These are phyloP conservation scores for Zygosaccharomyces bisporus DNA, from an alignment of 805 yeast species.

Conservation along the genomic window DNA sequence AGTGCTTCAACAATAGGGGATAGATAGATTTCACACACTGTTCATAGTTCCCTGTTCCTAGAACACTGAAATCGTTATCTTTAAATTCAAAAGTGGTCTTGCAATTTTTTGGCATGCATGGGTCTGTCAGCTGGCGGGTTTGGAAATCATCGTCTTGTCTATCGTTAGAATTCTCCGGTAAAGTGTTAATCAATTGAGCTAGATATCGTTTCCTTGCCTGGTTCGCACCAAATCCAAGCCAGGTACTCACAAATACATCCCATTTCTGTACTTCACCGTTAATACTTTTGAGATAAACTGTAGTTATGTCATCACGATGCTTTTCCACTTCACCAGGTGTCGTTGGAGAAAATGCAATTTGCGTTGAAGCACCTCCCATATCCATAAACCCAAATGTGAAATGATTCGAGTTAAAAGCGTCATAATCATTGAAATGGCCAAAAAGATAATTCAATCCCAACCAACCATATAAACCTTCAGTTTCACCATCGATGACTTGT, in stretches of 20 bases:
- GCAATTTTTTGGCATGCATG: conserved; percentile 74
- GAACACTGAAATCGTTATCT: conserved; percentile 45
- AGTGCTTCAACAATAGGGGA: conserved; percentile 71
- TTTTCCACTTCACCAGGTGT: conserved; percentile 51
- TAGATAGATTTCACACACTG: conserved; percentile 67
- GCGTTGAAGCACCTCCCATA: conserved; percentile 99
- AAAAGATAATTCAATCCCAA: conserved; percentile 80
- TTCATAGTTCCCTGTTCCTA: conserved; percentile 77
- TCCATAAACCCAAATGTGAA: conserved; percentile 92
- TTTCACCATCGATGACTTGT: conserved; percentile 86
- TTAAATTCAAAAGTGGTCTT: conserved; percentile 45
- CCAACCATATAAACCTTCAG: conserved; percentile 97
- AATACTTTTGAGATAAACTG: conserved; percentile 58
- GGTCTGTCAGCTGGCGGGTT: conserved; percentile 51
- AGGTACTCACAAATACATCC: conserved; percentile 89
- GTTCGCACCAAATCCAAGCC: conserved; percentile 98
- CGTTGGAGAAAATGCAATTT: conserved; percentile 87
- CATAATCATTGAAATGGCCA: conserved; percentile 55
- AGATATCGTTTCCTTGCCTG: conserved; percentile 79
- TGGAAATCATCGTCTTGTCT: conserved; percentile 45
- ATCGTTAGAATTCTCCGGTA: conserved; percentile 47
- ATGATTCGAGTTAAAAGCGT: conserved; percentile 37
- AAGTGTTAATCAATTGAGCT: conserved; percentile 47
- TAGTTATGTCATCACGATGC: conserved; percentile 71
- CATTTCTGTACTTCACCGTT: conserved; percentile 72